These are phyloP conservation scores for Agaricales sp. DNA, from an alignment of 1,284 basidiomycete genomes.

Conservation along the genomic window DNA sequence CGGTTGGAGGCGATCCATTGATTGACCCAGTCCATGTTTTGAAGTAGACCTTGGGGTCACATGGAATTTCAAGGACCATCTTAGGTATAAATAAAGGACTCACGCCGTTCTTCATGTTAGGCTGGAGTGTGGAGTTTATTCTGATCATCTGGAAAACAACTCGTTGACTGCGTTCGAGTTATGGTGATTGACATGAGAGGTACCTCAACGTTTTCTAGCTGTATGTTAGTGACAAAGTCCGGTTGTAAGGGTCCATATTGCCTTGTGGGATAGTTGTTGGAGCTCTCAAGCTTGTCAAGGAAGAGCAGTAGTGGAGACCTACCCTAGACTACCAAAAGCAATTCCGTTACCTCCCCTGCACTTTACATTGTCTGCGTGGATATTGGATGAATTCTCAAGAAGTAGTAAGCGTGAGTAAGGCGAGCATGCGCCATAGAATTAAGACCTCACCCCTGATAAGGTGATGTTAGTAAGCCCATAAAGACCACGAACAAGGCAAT, in stretches of 20 bases:
- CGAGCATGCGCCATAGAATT: too few species aligned
- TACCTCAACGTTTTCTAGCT: neutral
- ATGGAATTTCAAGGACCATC: too few species aligned
- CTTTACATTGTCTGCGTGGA: neutral
- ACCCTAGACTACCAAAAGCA: neutral
- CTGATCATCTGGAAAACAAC: neutral
- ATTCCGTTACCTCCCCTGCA: neutral
- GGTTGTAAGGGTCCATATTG: neutral
- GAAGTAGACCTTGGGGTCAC: neutral
- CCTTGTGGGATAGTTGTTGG: neutral
- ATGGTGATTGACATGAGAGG: neutral
- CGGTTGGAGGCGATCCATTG: neutral
- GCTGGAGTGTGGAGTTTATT: neutral
- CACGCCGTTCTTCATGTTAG: neutral
- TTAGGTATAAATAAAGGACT: too few species aligned
- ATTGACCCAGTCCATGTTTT: neutral
- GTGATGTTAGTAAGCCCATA: too few species aligned
- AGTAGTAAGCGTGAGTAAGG: too few species aligned
- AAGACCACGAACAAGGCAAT: neutral
- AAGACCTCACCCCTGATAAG: neutral
- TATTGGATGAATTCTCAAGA: neutral
- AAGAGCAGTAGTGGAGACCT: neutral
- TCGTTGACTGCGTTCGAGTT: neutral
- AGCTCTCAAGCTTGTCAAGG: neutral
- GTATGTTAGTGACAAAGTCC: neutral